Conservation (phyloP, 148 eudicot species). For the Vaccinium corymbosum region DNA sequence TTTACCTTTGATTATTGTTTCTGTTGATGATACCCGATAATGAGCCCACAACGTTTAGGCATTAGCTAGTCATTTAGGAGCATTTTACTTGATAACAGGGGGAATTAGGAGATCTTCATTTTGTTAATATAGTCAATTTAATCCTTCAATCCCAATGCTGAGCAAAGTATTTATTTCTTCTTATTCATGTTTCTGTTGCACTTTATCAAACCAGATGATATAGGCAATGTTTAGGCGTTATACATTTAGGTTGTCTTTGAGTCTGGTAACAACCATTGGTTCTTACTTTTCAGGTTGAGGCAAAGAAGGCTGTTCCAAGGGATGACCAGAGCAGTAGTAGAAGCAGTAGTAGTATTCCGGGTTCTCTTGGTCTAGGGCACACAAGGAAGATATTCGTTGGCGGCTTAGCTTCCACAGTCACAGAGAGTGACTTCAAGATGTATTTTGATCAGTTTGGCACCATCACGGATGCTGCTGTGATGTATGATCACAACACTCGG, state of each 20-base stretch:
- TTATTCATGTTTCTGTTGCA: not conserved
- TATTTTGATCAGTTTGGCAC: constrained; percentile 23
- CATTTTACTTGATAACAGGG: not conserved
- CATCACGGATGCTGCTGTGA: constrained; percentile 22
- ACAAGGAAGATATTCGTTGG: constrained; percentile 21
- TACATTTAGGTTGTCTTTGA: not conserved
- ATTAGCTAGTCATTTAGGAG: not conserved
- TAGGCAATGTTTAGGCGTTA: not conserved
- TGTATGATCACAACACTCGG: constrained; percentile 36
- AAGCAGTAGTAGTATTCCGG: constrained; percentile 17
- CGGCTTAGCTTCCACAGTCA: constrained; percentile 20
- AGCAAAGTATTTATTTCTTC: not conserved
- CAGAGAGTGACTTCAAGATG: constrained; percentile 16
- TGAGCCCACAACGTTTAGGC: not conserved
- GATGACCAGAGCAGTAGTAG: constrained; percentile 21
- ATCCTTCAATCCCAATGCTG: not conserved
- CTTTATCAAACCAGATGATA: not conserved
- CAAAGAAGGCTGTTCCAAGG: constrained; percentile 26
- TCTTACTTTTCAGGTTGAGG: constrained; percentile 19
- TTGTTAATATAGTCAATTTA: not conserved
- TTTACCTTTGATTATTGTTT: not conserved
- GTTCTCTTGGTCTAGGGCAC: constrained; percentile 16
- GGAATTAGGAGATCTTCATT: not conserved
- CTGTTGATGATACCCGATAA: not conserved
- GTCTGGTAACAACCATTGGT: not conserved